Evolutionary conservation across 805 yeast species (phyloP).

Genomic region (Diddensiella caesifluorescens): DNA sequence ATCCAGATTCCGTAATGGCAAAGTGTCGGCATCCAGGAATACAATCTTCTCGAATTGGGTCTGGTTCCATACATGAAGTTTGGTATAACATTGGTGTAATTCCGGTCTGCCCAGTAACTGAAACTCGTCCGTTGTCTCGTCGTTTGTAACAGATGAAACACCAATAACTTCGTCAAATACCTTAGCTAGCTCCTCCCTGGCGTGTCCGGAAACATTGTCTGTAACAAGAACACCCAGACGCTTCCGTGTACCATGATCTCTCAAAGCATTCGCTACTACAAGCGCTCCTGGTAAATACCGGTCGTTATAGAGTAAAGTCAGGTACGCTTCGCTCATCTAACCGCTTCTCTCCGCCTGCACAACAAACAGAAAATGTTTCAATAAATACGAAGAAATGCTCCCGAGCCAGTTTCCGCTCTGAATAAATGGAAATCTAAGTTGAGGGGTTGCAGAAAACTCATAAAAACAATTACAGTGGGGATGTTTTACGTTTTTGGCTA

Average conservation of each 20-base stretch:
- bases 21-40: constrained; percentile 51
- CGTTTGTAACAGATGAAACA: constrained; percentile 26
- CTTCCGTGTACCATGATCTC: constrained; percentile 22
- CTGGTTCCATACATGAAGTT: constrained; percentile 51
- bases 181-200: constrained; percentile 16
- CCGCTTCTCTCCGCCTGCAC: neutral
- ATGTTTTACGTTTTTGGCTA: no score
- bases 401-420: no score
- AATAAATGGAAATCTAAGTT: no score
- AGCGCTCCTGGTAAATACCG: constrained; percentile 46
- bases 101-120: constrained; percentile 44
- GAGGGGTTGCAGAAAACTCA: no score
- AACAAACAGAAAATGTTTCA: no score
- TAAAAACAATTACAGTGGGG: no score
- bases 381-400: no score
- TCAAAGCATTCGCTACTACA: constrained; percentile 40
- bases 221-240: constrained; percentile 30
- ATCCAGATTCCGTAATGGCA: constrained; percentile 38
- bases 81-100: constrained; percentile 44
- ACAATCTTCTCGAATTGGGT: constrained; percentile 38
- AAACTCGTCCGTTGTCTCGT: constrained; percentile 26
- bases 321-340: constrained; percentile 30
- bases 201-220: constrained; percentile 17
- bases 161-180: constrained; percentile 28
- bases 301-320: constrained; percentile 43